Conservation (phyloP, 306 rosid species). For the Cotoneaster glaucophyllus region DNA sequence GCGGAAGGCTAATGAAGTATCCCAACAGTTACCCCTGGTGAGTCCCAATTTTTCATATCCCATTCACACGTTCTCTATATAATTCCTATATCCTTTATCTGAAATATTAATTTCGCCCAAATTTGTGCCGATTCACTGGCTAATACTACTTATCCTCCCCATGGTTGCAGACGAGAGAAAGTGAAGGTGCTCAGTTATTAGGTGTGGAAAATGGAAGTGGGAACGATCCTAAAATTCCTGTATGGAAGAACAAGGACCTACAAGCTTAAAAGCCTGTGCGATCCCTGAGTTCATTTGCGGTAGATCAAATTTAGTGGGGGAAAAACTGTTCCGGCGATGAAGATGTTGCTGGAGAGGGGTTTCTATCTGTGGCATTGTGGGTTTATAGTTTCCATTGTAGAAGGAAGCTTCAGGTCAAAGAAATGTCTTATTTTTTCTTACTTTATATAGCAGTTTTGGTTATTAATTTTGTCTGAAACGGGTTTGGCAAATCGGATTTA, state of each 20-base stretch:
- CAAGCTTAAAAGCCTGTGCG: slow-evolving; percentile 12
- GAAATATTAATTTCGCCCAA: too few relatives aligned
- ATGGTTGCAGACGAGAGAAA: slow-evolving; percentile 52
- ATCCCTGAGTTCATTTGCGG: not conserved
- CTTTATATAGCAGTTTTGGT: slow-evolving; percentile 17
- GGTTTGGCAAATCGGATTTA: slow-evolving; percentile 8
- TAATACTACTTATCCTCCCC: not conserved
- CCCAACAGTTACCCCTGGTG: slow-evolving; percentile 49
- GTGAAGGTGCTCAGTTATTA: slow-evolving; percentile 64
- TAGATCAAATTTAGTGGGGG: slow-evolving; percentile 3
- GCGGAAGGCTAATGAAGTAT: slow-evolving; percentile 57
- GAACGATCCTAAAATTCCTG: slow-evolving; percentile 38
- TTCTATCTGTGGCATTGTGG: slow-evolving; percentile 10
- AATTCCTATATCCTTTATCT: not conserved
- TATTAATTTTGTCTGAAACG: slow-evolving; percentile 6
- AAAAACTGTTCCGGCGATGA: slow-evolving; percentile 31
- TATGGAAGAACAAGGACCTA: slow-evolving; percentile 69
- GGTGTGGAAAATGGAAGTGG: slow-evolving; percentile 46
- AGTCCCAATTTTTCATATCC: not conserved
- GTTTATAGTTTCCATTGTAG: not conserved
- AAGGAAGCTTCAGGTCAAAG: slow-evolving; percentile 1
- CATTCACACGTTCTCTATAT: not conserved
- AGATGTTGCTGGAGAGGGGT: slow-evolving; percentile 44
- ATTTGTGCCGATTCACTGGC: not conserved
- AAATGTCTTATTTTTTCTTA: not conserved